Percentiles rank a stretch among this genome's conserved stretches.
phyloP scores from a whole-genome alignment of 352 stramenopile species.

The Phytopythium helicoides region DNA sequence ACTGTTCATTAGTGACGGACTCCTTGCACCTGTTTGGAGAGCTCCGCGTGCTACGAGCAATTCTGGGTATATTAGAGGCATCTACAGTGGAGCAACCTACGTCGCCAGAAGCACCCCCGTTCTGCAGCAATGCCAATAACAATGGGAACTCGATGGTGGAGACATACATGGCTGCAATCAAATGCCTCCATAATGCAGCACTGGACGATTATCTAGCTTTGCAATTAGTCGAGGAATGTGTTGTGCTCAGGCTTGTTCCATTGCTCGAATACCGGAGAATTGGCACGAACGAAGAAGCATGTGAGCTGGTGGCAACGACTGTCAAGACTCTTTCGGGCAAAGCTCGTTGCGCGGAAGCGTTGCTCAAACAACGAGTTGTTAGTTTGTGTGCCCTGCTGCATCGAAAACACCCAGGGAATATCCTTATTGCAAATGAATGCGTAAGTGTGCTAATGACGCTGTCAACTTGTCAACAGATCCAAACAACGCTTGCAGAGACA shows the following conservation, averaged over 20 bases:
- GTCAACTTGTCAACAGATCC: slow-evolving; percentile 71
- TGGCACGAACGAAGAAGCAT: slow-evolving; percentile 34
- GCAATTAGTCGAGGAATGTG: slow-evolving; percentile 52
- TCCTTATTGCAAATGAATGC: slow-evolving; percentile 40
- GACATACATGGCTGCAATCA: slow-evolving; percentile 67
- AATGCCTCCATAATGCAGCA: slow-evolving; percentile 64
- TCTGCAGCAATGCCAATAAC: too few relatives aligned
- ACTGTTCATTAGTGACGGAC: slow-evolving; percentile 76
- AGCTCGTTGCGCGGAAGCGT: slow-evolving; percentile 32
- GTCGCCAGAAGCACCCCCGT: background rate
- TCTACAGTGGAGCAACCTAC: slow-evolving; percentile 5
- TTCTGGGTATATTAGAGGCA: slow-evolving; percentile 50
- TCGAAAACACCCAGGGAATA: slow-evolving; percentile 28
- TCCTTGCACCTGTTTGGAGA: slow-evolving; percentile 73
- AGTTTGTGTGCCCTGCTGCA: slow-evolving; percentile 57
- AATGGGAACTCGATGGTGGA: slow-evolving; percentile 11
- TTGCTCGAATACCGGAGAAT: slow-evolving; percentile 49
- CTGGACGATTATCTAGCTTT: slow-evolving; percentile 57
- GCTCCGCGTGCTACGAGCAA: slow-evolving; percentile 46
- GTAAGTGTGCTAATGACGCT: slow-evolving; percentile 50
- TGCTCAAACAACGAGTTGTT: slow-evolving; percentile 51
- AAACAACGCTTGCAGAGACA: slow-evolving; percentile 46
- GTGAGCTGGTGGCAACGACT: slow-evolving; percentile 35
- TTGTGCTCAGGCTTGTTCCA: slow-evolving; percentile 34
- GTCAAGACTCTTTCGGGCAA: slow-evolving; percentile 53